Percentiles rank a stretch among this genome's conserved stretches.
Evolutionary conservation across 192 early-diverging fungal species (phyloP).

Genomic region (Gamsiella multidivaricata): DNA sequence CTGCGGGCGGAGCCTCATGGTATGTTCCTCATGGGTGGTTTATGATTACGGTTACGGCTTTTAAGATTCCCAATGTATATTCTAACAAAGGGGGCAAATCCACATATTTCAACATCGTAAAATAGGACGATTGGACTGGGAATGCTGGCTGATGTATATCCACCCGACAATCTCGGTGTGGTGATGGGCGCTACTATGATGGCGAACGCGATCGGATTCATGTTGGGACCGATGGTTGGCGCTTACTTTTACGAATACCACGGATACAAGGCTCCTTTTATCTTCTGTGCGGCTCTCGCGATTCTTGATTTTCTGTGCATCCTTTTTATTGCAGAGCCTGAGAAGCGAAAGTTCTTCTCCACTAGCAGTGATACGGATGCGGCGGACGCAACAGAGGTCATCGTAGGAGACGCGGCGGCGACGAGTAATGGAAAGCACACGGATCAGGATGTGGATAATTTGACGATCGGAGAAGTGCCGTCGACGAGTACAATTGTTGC

Average conservation of each 20-base stretch:
- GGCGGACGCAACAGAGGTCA: neutral
- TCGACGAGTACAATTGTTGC: conserved; percentile 35
- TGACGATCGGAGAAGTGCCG: conserved; percentile 19
- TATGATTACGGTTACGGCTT: too few species aligned
- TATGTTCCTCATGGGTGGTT: too few species aligned
- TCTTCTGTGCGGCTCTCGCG: conserved; percentile 72
- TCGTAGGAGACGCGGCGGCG: neutral
- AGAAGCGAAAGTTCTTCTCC: conserved; percentile 26
- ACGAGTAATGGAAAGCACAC: neutral
- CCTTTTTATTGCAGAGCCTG: conserved; percentile 71
- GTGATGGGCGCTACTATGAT: conserved; percentile 79
- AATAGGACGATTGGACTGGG: conserved; percentile 73
- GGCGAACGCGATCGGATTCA: conserved; percentile 74
- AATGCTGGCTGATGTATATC: conserved; percentile 79
- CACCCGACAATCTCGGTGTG: conserved; percentile 67
- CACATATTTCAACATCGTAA: conserved; percentile 1
- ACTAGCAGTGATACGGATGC: neutral
- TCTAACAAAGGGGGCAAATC: neutral
- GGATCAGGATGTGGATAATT: conserved; percentile 19
- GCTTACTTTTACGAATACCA: conserved; percentile 73
- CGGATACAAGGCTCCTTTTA: conserved; percentile 74
- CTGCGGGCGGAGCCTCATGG: conserved; percentile 80
- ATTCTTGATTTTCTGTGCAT: conserved; percentile 70
- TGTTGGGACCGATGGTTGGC: conserved; percentile 76
- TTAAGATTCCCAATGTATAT: too few species aligned